Base-by-base conservation (phyloP, 2,329 filamentous ascomycete genomes). In the Neofusicoccum kwambonambiense region DNA sequence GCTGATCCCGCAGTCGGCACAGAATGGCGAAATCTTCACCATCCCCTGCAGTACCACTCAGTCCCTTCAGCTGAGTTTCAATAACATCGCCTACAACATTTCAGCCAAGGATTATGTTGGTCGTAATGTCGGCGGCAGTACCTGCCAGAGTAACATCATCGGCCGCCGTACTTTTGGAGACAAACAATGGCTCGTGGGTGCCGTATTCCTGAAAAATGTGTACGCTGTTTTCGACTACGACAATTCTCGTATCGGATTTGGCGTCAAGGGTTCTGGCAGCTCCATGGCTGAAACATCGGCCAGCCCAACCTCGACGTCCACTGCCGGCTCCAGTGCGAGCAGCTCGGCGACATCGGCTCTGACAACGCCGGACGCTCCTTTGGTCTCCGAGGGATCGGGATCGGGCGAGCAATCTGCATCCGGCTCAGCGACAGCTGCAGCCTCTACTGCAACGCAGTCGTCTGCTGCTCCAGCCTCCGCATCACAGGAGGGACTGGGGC, bases 141-240 rank as follows among this genome's bases (percentile, higher is more conserved):
- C 74, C 15, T 87, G 85, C 68, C 69, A 86, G 17, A 93, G 90
- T 74, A 93, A 91, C 70, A 86, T 96, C 41, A 89, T 92, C 62
- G 90, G 90, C 1, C 83, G 87, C 31, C 85, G 89, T 73, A 86
- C 91, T 13, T 88, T 92, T 52, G 78, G 82, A 0, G 82, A 70
- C 70, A 74, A 79, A 39, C 78, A 87, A 34, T 96, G 92, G 92
- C 82, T 97, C n/a, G 77, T 96, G 0, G 93, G 93, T 1, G 92
- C 93, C 69, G 86, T 90, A 0, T 96, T 96, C 71, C 78, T 97
- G 67, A 96, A 96, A 80, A 96, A 96, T 70, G 92, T 96, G 15
- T 96, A 96, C 74, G 83, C 87, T 1, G 89, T 95, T 27, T 96
- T 96, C 74, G 93, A 97, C 75, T 86, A 86, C 62, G 92, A 94